These are phyloP conservation scores for Ascobolus immersus DNA, from an alignment of 495 filamentous ascomycete species.

Conservation along the genomic window DNA sequence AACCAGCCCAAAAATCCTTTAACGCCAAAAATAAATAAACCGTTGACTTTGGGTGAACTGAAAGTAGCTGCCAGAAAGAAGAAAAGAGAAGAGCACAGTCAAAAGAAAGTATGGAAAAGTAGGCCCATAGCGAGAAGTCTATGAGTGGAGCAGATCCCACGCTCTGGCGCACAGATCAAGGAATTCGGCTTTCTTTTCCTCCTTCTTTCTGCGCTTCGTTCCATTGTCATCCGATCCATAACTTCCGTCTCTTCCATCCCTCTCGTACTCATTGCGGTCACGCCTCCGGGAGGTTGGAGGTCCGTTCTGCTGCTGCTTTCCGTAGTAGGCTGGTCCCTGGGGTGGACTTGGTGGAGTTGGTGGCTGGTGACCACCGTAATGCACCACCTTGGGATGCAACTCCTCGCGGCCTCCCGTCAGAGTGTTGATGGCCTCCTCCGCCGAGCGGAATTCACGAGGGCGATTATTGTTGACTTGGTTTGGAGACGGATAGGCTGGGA, in stretches of 20 bases:
- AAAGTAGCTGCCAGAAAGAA: background rate
- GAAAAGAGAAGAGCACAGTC: background rate
- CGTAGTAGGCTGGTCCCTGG: slow-evolving; percentile 9
- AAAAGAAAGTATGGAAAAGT: slow-evolving; percentile 5
- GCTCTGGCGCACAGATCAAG: slow-evolving; percentile 60
- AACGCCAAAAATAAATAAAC: background rate
- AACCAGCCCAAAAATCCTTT: background rate
- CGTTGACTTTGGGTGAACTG: background rate
- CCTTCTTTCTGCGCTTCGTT: slow-evolving; percentile 57
- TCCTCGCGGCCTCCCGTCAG: slow-evolving; percentile 79
- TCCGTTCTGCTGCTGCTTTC: slow-evolving; percentile 13
- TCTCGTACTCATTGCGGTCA: slow-evolving; percentile 67
- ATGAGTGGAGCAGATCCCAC: slow-evolving; percentile 96
- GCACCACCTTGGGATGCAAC: slow-evolving; percentile 70
- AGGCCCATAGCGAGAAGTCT: slow-evolving; percentile 14
- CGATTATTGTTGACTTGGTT: slow-evolving; percentile 34
- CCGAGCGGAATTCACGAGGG: slow-evolving; percentile 72
- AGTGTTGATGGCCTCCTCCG: slow-evolving; percentile 78
- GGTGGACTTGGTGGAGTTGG: slow-evolving; percentile 79
- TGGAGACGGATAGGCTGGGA: slow-evolving; percentile 52
- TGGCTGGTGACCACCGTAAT: slow-evolving; percentile 75
- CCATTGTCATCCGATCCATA: slow-evolving; percentile 43
- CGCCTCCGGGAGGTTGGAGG: slow-evolving; percentile 34
- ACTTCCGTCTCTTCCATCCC: slow-evolving; percentile 38
- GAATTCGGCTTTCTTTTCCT: slow-evolving; percentile 93